Conservation (phyloP, 2,329 filamentous ascomycete species). For the Talaromyces pinophilus region DNA sequence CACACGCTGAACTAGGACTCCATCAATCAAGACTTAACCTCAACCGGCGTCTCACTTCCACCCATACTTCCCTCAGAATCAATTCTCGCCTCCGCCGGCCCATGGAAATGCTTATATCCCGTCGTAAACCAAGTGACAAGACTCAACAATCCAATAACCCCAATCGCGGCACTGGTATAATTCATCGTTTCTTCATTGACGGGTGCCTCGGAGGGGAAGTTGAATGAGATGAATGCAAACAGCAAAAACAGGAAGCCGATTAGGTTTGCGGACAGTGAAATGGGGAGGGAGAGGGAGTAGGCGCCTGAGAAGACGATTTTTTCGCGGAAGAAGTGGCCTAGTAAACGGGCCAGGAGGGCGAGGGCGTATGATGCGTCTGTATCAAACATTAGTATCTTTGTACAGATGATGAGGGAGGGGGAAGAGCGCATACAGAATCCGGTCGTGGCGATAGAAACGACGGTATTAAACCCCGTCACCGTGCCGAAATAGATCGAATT, state of each 20-base stretch:
- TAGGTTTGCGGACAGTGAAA: conserved; percentile 52
- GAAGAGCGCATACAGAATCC: conserved; percentile 52
- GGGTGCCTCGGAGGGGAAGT: conserved; percentile 55
- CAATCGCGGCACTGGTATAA: conserved; percentile 59
- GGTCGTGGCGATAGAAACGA: conserved; percentile 59
- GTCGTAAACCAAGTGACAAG: conserved; percentile 55
- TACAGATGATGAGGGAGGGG: not conserved
- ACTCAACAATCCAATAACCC: conserved; percentile 55
- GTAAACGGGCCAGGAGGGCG: conserved; percentile 54
- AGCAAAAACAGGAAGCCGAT: conserved; percentile 55
- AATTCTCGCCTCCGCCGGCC: conserved; percentile 37
- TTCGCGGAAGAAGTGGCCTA: conserved; percentile 48
- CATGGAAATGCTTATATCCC: conserved; percentile 53
- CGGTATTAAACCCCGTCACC: conserved; percentile 57
- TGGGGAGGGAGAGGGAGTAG: conserved; percentile 44
- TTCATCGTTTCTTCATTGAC: conserved; percentile 61
- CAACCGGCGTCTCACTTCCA: conserved; percentile 5
- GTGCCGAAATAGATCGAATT: conserved; percentile 59
- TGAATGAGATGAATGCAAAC: conserved; percentile 59
- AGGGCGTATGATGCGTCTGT: conserved; percentile 59
- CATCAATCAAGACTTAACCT: conserved; percentile 11
- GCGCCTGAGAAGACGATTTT: conserved; percentile 31
- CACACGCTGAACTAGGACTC: not conserved
- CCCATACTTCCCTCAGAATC: not conserved
- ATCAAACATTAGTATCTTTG: conserved; percentile 3